A percentile compares a stretch with the other conserved stretches of the same genome.
Evolutionary conservation across 208 protist species (phyloP).

Genomic region (Leishmania martiniquensis): DNA sequence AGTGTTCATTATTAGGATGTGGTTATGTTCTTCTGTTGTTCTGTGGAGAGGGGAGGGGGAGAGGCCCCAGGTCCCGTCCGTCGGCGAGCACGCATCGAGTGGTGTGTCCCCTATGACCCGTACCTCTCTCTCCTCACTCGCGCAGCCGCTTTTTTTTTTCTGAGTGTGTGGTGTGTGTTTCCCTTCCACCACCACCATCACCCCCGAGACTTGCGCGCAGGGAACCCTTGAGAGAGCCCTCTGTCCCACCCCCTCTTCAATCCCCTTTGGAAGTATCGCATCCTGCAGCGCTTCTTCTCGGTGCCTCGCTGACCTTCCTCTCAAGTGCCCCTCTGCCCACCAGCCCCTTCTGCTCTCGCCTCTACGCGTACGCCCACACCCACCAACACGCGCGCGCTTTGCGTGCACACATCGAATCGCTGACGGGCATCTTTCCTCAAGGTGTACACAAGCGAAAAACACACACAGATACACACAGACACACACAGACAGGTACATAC

Average conservation of each 20-base stretch:
- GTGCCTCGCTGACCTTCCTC: neutral
- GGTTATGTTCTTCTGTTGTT: no score
- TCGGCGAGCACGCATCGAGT: neutral
- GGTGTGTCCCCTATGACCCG: neutral
- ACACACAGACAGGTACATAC: neutral
- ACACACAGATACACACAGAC: neutral
- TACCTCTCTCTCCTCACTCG: neutral
- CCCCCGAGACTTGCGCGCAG: neutral
- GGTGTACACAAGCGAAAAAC: neutral
- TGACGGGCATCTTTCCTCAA: neutral
- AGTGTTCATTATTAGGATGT: no score
- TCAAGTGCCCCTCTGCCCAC: neutral
- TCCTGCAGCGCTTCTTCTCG: neutral
- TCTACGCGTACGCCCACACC: neutral
- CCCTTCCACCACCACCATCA: no score
- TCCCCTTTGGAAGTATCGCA: no score
- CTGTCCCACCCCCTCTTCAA: neutral
- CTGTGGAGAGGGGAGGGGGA: no score
- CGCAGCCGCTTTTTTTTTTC: neutral
- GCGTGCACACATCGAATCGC: neutral
- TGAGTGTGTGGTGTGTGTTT: neutral
- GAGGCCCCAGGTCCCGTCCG: no score
- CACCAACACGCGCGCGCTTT: no score
- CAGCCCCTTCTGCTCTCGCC: neutral
- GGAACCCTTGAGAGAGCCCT: neutral